These are phyloP conservation scores for Ophiocordyceps robertsii DNA, from an alignment of 2,329 filamentous ascomycete genomes.

Conservation along the genomic window DNA sequence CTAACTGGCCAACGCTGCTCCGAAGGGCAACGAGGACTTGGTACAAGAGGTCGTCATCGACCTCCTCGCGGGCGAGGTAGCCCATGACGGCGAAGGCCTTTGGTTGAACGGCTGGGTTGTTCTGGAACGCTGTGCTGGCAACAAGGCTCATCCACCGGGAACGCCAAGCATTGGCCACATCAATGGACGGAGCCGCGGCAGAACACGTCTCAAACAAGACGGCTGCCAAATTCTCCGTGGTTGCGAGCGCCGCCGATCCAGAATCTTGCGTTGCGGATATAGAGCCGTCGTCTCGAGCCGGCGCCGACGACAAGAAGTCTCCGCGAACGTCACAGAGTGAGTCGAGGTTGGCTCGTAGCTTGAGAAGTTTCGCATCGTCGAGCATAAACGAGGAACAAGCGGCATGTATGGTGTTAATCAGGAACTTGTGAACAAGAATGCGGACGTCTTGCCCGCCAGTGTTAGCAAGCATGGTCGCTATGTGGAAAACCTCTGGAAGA, in stretches of 20 bases:
- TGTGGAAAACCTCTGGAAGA: constrained; percentile 55
- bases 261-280: constrained; percentile 40
- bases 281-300: constrained; percentile 38
- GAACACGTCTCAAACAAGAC: constrained; percentile 51
- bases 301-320: constrained; percentile 35
- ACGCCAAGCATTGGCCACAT: constrained; percentile 55
- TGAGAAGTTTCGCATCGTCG: constrained; percentile 43
- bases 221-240: constrained; percentile 48
- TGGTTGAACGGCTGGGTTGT: constrained; percentile 58
- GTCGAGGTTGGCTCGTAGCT: constrained; percentile 41
- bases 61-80: constrained; percentile 55
- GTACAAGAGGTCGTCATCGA: constrained; percentile 58
- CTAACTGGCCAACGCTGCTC: constrained; percentile 50
- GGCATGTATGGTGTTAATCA: constrained; percentile 55
- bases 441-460: constrained; percentile 45
- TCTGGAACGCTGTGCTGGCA: constrained; percentile 59
- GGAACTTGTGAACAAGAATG: constrained; percentile 44
- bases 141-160: constrained; percentile 63
- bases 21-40: constrained; percentile 56
- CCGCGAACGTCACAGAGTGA: constrained; percentile 45
- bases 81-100: constrained; percentile 60
- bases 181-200: constrained; percentile 48
- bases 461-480: constrained; percentile 58
- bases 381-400: constrained; percentile 52
- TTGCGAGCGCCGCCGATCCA: constrained; percentile 34